A percentile compares a stretch with the other conserved stretches of the same genome.
Evolutionary conservation across 768 basidiomycete species (phyloP).

Genomic region (Sporobolomyces pararoseus): DNA sequence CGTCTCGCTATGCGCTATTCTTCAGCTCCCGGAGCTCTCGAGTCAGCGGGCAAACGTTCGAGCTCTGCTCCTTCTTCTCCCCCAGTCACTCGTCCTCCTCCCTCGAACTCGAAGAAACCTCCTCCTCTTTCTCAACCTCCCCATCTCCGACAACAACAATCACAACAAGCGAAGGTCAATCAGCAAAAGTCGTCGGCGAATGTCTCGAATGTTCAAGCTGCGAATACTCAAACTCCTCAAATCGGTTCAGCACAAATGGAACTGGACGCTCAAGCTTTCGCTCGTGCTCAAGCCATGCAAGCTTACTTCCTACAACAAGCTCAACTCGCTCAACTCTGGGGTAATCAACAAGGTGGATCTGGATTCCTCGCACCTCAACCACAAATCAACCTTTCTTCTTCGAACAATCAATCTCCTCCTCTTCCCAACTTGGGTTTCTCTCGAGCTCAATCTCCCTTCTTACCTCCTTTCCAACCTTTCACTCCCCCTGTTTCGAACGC

Average conservation of each 20-base stretch:
- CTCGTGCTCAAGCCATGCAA: constrained; percentile 6
- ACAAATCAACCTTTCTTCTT: not conserved
- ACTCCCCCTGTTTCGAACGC: not conserved
- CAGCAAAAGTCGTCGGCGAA: not conserved
- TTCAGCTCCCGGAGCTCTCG: constrained; percentile 8
- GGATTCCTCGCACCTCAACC: not conserved
- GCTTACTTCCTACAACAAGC: not conserved
- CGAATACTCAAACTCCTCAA: not conserved
- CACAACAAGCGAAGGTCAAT: too few species aligned
- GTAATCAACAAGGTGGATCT: not conserved
- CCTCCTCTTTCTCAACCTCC: not conserved
- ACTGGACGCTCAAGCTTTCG: not conserved
- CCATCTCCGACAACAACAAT: not conserved
- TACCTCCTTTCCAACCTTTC: constrained; percentile 2
- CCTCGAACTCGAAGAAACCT: too few species aligned
- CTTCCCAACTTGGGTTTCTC: too few species aligned
- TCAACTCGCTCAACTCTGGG: constrained; percentile 2
- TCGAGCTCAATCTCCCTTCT: not conserved
- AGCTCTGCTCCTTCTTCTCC: not conserved
- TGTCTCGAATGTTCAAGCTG: too few species aligned
- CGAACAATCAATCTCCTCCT: too few species aligned
- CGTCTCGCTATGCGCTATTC: constrained; percentile 15
- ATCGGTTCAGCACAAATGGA: not conserved
- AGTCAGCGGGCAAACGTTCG: not conserved
- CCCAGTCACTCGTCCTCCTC: not conserved